phyloP scores from a whole-genome alignment of 768 basidiomycete species.

The Podaxis sp. region DNA sequence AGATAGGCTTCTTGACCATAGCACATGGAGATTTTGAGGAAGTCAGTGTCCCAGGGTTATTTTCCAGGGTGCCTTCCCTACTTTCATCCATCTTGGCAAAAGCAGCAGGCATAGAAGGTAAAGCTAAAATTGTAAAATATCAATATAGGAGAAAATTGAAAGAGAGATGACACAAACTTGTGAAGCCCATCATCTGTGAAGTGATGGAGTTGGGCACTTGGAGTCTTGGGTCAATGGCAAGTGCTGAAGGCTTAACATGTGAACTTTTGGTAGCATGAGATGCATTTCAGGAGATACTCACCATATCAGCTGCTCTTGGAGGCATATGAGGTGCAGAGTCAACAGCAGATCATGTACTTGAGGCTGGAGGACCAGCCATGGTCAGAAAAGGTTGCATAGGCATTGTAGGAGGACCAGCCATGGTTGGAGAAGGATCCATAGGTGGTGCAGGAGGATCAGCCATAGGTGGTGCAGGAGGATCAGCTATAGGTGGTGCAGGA shows the following conservation, averaged over 20 bases:
- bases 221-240: not conserved
- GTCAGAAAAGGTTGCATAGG: not conserved
- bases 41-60: not conserved
- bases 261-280: not conserved
- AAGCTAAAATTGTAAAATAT: not conserved
- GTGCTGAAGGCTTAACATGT: not conserved
- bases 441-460: too few relatives aligned
- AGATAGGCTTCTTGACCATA: not conserved
- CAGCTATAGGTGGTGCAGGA: too few relatives aligned
- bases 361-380: not conserved
- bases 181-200: not conserved
- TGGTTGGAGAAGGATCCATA: too few relatives aligned
- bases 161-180: not conserved
- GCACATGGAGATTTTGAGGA: not conserved
- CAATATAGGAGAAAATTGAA: not conserved
- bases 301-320: not conserved
- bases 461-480: too few relatives aligned
- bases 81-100: too few relatives aligned
- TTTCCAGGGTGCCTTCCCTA: not conserved
- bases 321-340: not conserved
- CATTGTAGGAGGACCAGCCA: too few relatives aligned
- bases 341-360: not conserved
- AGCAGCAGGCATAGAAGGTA: not conserved
- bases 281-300: not conserved
- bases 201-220: not conserved